Evolutionary conservation across 2,329 filamentous ascomycete species (phyloP), one percentile per base, ranked within the genome.

Genomic region (Aureobasidium sp.): DNA sequence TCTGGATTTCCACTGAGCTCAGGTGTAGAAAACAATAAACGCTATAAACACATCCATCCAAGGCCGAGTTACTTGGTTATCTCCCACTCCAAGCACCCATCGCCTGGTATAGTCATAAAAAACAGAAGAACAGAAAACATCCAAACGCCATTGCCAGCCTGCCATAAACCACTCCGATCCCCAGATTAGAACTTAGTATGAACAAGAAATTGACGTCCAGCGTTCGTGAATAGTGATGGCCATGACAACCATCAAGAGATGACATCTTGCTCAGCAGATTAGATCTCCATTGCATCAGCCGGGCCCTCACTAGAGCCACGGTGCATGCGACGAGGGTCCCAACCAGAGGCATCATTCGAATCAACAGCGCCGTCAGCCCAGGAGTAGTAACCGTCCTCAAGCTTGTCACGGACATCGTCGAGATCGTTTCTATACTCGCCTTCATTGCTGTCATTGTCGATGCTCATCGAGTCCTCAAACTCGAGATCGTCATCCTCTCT

Each of bases 341-440:
- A 54, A 36, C 64, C 64, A 62, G 47, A 41, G 16, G 67, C 65
- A 16, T 66, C 63, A 10, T 67, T 65, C 30, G 69, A 67, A 50
- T 67, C 67, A 62, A 68, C 66, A 39, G 64, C 59, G 37, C 67
- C 59, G 21, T 63, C 59, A 10, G 50, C 63, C 47, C 62, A 63
- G n/a, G 49, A 68, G 59, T 66, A 64, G 51, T 66, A 67, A 16
- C 71, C 72, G 49, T 71, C 68, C 37, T 68, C 68, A 16, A 74
- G 65, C 36, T 70, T 66, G 50, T 67, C 68, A 13, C 72, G 66
- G 47, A 74, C 67, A 27, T 74, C 72, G 50, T 74, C 71, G 14
- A 73, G 66, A 58, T 70, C 68, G 25, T 61, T 58, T 65, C 70
- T 71, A 57, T 69, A 67, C 55, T 72, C 71, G 37, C 68, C 65